phyloP scores from a whole-genome alignment of 2,329 filamentous ascomycete genomes.

The Drechslerella dactyloides region DNA sequence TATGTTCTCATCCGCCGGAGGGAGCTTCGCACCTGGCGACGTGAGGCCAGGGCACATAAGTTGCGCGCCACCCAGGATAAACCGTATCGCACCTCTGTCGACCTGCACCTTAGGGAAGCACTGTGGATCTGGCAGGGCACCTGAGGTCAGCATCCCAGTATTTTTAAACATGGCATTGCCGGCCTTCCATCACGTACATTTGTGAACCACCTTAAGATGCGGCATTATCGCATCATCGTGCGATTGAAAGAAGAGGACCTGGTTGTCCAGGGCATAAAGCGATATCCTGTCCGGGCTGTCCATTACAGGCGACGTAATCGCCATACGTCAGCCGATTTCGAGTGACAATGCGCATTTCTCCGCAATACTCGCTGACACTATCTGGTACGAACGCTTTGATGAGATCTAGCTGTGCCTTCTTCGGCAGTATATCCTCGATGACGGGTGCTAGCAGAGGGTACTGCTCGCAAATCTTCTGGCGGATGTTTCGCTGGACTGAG shows the following conservation, averaged over 20 bases:
- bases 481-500: slow-evolving; percentile 85
- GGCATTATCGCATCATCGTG: slow-evolving; percentile 78
- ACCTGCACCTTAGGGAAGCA: slow-evolving; percentile 85
- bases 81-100: slow-evolving; percentile 93
- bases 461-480: slow-evolving; percentile 78
- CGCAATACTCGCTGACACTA: slow-evolving; percentile 6
- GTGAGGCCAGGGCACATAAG: slow-evolving; percentile 97
- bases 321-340: slow-evolving; percentile 11
- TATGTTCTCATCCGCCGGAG: slow-evolving; percentile 67
- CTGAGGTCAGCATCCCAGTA: not conserved
- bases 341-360: not conserved
- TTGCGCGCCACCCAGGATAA: slow-evolving; percentile 89
- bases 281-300: slow-evolving; percentile 79
- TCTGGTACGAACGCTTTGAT: slow-evolving; percentile 69
- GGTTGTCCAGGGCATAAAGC: slow-evolving; percentile 80
- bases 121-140: slow-evolving; percentile 73
- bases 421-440: slow-evolving; percentile 93
- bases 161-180: not conserved
- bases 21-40: slow-evolving; percentile 78
- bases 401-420: slow-evolving; percentile 87
- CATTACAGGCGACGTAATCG: not conserved
- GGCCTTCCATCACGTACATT: slow-evolving; percentile 29
- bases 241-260: slow-evolving; percentile 90
- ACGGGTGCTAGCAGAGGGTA: slow-evolving; percentile 85
- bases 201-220: slow-evolving; percentile 86